Base-by-base conservation (phyloP, 192 early-diverging fungal species). In the Coemansia sp. region DNA sequence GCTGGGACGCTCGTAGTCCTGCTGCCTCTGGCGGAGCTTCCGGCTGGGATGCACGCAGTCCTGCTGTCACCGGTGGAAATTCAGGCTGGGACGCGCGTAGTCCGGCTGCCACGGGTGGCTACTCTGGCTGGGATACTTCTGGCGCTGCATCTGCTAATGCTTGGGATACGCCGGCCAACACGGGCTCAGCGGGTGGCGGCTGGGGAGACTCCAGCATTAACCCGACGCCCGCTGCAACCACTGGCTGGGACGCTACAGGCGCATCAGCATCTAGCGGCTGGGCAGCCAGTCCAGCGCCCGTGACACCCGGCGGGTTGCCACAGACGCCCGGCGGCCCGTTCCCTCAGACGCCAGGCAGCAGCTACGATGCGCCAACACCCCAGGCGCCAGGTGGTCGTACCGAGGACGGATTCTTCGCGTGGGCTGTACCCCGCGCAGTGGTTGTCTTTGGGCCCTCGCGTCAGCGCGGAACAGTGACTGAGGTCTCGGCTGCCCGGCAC, bases 11-110 rank as follows among this genome's bases (percentile, higher is more conserved):
- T 0, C 55, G 55, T 9, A 58, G 55, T 10, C 70, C 71, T 36
- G 71, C 86, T 40, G 90, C 91, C 15, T 89, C 92, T 8, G 86
- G 87, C 34, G 78, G 78, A 43, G 79, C 73, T 62, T 75, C 76
- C 43, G 81, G 68, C 10, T 76, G 87, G 65, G 83, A 81, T 34
- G 46, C 83, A n/a, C 76, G 69, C 3, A 61, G 70, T n/a, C 27
- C 70, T 11, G 65, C 39, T 34, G 44, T 84, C 78, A 50, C 85
- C 80, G 72, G 89, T 79, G 15, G 88, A 52, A 22, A 16, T 29
- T 57, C 53, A 84, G 67, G 84, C 81, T 61, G 92, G 92, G 50
- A 86, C 80, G 64, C 80, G 61, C 63, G 88, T 80, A 47, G 80
- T 85, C 44, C 87, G 5, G 38, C 38, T 49, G 29, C 34, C 62